Evolutionary conservation across 148 eudicot species (phyloP).

Genomic region (Mesembryanthemum crystallinum): DNA sequence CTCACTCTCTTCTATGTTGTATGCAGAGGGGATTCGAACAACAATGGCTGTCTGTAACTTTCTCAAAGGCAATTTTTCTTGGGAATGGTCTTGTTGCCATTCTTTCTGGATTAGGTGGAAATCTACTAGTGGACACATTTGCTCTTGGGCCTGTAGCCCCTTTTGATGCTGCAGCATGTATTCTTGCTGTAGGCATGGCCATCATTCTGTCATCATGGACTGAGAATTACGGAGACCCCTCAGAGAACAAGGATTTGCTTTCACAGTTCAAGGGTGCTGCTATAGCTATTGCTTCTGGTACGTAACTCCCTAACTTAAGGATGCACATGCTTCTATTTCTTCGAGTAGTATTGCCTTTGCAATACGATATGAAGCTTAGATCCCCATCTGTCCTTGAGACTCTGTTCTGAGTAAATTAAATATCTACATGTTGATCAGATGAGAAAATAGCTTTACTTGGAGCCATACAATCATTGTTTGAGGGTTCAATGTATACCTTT

Average conservation of each 20-base stretch:
- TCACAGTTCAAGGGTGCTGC: slow-evolving; percentile 94
- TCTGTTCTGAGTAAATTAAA: background rate
- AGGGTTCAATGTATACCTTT: slow-evolving; percentile 97
- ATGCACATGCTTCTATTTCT: background rate
- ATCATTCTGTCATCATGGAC: slow-evolving; percentile 84
- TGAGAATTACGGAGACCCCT: slow-evolving; percentile 94
- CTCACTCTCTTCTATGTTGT: slow-evolving; percentile 16
- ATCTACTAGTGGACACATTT: slow-evolving; percentile 74
- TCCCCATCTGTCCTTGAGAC: background rate
- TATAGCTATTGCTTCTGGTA: slow-evolving; percentile 96
- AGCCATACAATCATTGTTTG: slow-evolving; percentile 94
- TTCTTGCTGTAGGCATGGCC: slow-evolving; percentile 97
- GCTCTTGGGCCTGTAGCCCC: slow-evolving; percentile 91
- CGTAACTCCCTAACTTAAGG: slow-evolving; percentile 4
- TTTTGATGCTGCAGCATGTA: slow-evolving; percentile 91
- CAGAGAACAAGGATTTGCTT: slow-evolving; percentile 91
- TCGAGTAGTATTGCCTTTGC: background rate
- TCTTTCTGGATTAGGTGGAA: slow-evolving; percentile 78
- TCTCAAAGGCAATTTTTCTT: slow-evolving; percentile 94
- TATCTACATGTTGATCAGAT: slow-evolving; percentile 44
- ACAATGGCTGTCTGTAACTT: slow-evolving; percentile 89
- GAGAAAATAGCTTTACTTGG: slow-evolving; percentile 95
- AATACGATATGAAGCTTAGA: background rate
- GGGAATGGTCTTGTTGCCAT: slow-evolving; percentile 96
- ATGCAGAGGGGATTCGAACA: slow-evolving; percentile 86